Base-by-base conservation (phyloP, 2,329 filamentous ascomycete species). In the Exophiala sp. region DNA sequence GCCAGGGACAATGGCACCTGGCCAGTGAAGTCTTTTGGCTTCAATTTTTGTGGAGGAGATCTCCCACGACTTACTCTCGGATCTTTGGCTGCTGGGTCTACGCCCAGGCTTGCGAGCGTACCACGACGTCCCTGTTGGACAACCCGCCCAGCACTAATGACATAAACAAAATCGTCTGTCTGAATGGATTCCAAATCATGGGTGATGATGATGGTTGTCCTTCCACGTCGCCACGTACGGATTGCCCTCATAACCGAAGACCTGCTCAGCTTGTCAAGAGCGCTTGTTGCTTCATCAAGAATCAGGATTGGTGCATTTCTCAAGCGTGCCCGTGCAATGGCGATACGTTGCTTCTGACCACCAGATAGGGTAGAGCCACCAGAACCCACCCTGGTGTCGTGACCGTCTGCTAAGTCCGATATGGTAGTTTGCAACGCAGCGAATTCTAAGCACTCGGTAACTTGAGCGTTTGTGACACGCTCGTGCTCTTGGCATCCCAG, bases 161-260 rank as follows among this genome's bases (percentile, higher is more conserved):
- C 80, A 61, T 91, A 95, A 0, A 95, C 80, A 58, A 86, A 91
- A 59, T 97, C 91, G 0, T 84, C 69, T 0, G 82, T 72, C 3
- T 73, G 68, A 8, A 97, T 92, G 61, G 92, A 87, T 0, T 83
- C 80, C 32, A 94, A 80, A 60, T 97, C 90, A 65, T 97, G 92
- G 0, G 94, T 96, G 63, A 97, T 92, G 61, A 97, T 83, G 47
- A 97, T 88, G 0, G 92, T 97, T 0, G 91, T 96, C 67, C 89
- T 94, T 0, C 81, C 86, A 34, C 72, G 75, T 18, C 94, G 80
- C 92, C 91, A 96, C 16, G 79, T 66, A 6, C 89, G 79, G 48
- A 96, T 86, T 0, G 85, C 82, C 39, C 87, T 81, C 77, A 95
- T 86, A 35, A 96, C 80, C 10, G 84, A 69, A 0, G 72, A 72